These are phyloP conservation scores for Coprinopsis cinerea DNA, from an alignment of 768 basidiomycete species.

Conservation along the genomic window DNA sequence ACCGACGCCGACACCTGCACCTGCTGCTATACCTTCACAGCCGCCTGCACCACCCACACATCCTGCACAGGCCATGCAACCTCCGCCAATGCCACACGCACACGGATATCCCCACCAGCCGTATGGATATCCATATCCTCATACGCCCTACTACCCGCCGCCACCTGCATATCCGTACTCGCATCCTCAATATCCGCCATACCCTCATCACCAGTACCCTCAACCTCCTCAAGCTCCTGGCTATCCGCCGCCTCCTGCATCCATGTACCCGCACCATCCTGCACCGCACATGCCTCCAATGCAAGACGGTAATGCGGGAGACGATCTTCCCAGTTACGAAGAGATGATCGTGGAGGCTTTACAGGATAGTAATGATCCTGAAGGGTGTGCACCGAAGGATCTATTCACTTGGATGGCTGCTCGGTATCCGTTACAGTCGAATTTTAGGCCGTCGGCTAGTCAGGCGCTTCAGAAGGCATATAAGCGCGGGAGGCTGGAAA, in stretches of 20 bases:
- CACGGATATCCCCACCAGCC: conserved; percentile 48
- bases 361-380: conserved; percentile 55
- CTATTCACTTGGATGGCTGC: conserved; percentile 81
- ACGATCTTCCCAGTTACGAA: conserved; percentile 79
- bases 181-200: conserved; percentile 31
- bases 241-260: conserved; percentile 26
- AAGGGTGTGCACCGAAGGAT: conserved; percentile 79
- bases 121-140: conserved; percentile 58
- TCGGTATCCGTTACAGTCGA: conserved; percentile 78
- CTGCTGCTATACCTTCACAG: conserved; percentile 11
- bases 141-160: conserved; percentile 59
- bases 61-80: conserved; percentile 15
- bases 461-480: conserved; percentile 86
- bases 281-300: conserved; percentile 25
- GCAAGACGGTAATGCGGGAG: conserved; percentile 24
- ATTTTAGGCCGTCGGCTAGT: conserved; percentile 84
- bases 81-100: conserved; percentile 19
- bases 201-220: conserved; percentile 21
- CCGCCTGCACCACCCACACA: conserved; percentile 15
- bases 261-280: conserved; percentile 18
- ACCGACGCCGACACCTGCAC: not conserved
- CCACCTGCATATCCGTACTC: conserved; percentile 39
- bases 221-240: conserved; percentile 11
- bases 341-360: conserved; percentile 89
- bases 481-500: conserved; percentile 76